These are phyloP conservation scores for Trichosporon coremiiforme DNA, from an alignment of 1,284 basidiomycete species.

Conservation along the genomic window DNA sequence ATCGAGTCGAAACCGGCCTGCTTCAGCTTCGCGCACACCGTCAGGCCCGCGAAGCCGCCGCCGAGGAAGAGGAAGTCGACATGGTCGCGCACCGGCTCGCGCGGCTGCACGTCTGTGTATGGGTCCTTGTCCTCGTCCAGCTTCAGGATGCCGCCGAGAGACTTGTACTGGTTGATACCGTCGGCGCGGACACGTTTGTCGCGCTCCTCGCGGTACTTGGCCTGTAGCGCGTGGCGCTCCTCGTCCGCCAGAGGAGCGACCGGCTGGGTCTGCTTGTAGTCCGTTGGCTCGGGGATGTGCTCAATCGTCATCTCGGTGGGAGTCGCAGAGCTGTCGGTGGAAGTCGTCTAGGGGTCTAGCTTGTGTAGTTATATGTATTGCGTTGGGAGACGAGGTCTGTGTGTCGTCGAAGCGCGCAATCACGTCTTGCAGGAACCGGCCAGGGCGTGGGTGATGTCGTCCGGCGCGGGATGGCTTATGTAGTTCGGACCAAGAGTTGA, in stretches of 20 bases:
- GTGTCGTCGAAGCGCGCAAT: neutral
- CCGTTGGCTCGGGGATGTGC: slow-evolving; percentile 15
- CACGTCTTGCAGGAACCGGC: neutral
- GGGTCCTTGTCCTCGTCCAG: slow-evolving; percentile 26
- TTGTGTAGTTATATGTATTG: neutral
- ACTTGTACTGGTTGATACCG: slow-evolving; percentile 23
- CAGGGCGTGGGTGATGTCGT: neutral
- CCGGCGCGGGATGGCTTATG: neutral
- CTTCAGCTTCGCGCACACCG: slow-evolving; percentile 27
- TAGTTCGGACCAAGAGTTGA: neutral
- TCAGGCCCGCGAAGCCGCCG: slow-evolving; percentile 28
- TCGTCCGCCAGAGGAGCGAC: slow-evolving; percentile 16
- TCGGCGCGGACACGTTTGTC: slow-evolving; percentile 27
- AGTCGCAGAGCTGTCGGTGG: neutral
- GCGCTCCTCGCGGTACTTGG: slow-evolving; percentile 24
- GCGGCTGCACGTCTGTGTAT: slow-evolving; percentile 23
- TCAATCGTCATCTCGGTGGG: slow-evolving; percentile 21
- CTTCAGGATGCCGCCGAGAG: slow-evolving; percentile 18
- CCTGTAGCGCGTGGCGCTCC: slow-evolving; percentile 24
- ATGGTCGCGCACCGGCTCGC: slow-evolving; percentile 28
- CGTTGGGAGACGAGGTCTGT: neutral
- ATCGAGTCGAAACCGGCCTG: slow-evolving; percentile 21
- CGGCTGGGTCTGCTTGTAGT: slow-evolving; percentile 6
- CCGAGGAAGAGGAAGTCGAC: slow-evolving; percentile 28
- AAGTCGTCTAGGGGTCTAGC: neutral